Conservation (phyloP, 2,329 filamentous ascomycete species). For the Penicillium sp. region DNA sequence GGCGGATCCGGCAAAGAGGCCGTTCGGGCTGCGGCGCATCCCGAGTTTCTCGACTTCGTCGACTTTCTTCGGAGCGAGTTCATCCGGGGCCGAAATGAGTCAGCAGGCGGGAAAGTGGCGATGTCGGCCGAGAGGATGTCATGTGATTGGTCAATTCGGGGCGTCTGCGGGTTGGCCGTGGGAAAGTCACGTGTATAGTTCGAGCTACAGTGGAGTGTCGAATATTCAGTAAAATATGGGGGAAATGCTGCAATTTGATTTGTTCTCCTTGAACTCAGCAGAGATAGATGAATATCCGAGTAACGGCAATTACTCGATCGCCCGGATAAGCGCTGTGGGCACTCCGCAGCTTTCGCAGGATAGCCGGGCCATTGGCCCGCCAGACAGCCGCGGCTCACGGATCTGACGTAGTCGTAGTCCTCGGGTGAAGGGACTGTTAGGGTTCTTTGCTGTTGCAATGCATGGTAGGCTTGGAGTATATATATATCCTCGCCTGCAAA, state of each 20-base stretch:
- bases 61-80: conserved; percentile 6
- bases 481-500: background rate
- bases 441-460: background rate
- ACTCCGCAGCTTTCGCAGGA: too few species aligned
- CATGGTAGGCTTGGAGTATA: too few species aligned
- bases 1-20: conserved; percentile 9
- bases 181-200: conserved; percentile 17
- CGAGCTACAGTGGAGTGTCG: too few species aligned
- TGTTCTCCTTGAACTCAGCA: too few species aligned
- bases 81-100: background rate
- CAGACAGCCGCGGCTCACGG: conserved; percentile 26
- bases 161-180: conserved; percentile 23
- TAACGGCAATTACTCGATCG: conserved; percentile 4
- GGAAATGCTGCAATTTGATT: too few species aligned
- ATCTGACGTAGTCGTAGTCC: conserved; percentile 29
- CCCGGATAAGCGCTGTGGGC: conserved; percentile 8
- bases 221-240: too few species aligned
- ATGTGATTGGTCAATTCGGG: background rate
- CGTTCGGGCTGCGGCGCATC: conserved; percentile 25
- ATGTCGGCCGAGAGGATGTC: conserved; percentile 30
- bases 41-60: too few species aligned
- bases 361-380: conserved; percentile 17
- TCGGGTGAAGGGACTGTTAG: conserved; percentile 21
- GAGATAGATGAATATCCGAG: background rate
- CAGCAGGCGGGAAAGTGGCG: conserved; percentile 16